These are phyloP conservation scores for Friedmanniomyces simplex DNA, from an alignment of 495 filamentous ascomycete genomes.

Conservation along the genomic window DNA sequence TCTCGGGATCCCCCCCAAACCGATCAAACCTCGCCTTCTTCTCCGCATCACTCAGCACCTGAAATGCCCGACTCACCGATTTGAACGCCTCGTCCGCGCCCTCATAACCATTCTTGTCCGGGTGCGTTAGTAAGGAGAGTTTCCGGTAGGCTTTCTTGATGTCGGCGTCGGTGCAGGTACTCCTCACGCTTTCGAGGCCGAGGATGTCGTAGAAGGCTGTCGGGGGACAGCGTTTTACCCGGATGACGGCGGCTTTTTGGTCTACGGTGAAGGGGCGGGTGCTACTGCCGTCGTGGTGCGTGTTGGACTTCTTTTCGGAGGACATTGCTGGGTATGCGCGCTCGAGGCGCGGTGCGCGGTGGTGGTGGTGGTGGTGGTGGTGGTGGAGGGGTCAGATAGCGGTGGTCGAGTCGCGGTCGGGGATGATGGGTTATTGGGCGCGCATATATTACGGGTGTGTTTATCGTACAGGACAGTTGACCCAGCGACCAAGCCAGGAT, in stretches of 20 bases:
- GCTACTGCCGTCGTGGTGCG: slow-evolving; percentile 89
- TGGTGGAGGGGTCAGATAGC: not conserved
- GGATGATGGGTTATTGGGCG: no score
- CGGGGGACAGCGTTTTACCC: slow-evolving; percentile 69
- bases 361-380: not conserved
- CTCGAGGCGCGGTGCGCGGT: not conserved
- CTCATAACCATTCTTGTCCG: slow-evolving; percentile 97
- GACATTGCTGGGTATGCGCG: slow-evolving; percentile 21
- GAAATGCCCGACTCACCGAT: slow-evolving; percentile 85
- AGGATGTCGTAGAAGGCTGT: slow-evolving; percentile 91
- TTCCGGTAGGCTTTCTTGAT: slow-evolving; percentile 96
- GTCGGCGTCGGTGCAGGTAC: slow-evolving; percentile 60
- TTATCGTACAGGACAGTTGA: no score
- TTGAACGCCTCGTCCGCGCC: slow-evolving; percentile 97
- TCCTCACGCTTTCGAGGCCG: slow-evolving; percentile 48
- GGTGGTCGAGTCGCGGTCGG: not conserved
- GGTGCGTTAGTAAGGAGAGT: slow-evolving; percentile 77
- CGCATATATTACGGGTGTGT: no score
- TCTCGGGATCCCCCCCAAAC: slow-evolving; percentile 86
- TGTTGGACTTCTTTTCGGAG: slow-evolving; percentile 42
- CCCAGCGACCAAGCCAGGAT: no score
- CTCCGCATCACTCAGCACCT: slow-evolving; percentile 83
- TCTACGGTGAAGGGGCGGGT: slow-evolving; percentile 80
- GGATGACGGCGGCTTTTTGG: slow-evolving; percentile 78
- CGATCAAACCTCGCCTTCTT: slow-evolving; percentile 81